Evolutionary conservation across 805 yeast genomes (phyloP).

Genomic region (Ogataea glucozyma): DNA sequence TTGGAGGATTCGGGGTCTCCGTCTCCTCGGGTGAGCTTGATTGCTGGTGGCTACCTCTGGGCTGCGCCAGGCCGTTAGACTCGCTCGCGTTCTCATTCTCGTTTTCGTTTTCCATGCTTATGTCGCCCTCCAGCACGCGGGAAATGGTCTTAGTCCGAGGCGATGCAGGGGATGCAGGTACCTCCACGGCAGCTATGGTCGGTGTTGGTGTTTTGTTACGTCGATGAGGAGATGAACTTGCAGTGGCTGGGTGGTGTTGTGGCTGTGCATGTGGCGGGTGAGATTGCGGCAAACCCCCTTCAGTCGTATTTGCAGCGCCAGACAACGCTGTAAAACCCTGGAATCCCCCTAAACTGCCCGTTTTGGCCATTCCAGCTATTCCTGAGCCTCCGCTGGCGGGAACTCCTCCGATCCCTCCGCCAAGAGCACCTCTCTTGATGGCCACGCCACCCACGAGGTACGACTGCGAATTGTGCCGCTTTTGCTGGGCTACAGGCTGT

Average conservation of each 20-base stretch:
- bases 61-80: conserved; percentile 22
- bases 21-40: conserved; percentile 31
- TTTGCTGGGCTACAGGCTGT: conserved; percentile 30
- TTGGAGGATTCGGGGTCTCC: too few species aligned
- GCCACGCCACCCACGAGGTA: conserved; percentile 21
- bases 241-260: background rate
- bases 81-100: conserved; percentile 31
- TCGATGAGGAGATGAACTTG: conserved; percentile 9
- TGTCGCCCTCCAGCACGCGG: conserved; percentile 26
- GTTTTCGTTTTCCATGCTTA: conserved; percentile 28
- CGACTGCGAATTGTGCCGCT: conserved; percentile 35
- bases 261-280: too few species aligned
- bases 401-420: too few species aligned
- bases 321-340: too few species aligned
- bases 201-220: conserved; percentile 26
- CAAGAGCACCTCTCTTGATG: conserved; percentile 28
- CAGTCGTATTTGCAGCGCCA: too few species aligned
- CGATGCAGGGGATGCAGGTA: conserved; percentile 31
- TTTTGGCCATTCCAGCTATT: too few species aligned
- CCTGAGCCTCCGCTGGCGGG: too few species aligned
- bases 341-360: too few species aligned
- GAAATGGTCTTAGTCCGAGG: conserved; percentile 24
- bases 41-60: conserved; percentile 16
- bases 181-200: conserved; percentile 21
- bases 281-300: too few species aligned